These are phyloP conservation scores for Sedum album DNA, from an alignment of 164 flowering plant species.

Conservation along the genomic window DNA sequence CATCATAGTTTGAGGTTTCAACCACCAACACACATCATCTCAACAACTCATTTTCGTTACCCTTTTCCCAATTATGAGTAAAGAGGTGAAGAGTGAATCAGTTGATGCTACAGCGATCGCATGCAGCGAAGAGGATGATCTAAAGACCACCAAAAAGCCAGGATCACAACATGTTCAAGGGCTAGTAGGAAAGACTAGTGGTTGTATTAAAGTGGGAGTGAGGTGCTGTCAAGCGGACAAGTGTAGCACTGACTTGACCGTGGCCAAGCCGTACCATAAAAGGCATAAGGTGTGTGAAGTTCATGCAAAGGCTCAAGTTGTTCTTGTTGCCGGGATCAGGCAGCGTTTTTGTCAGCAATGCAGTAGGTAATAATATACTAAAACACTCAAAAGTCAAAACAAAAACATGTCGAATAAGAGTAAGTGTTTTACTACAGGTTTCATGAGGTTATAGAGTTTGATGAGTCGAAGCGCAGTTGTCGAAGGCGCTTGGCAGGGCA, in stretches of 20 bases:
- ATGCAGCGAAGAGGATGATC: not conserved
- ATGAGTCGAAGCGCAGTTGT: constrained; percentile 42
- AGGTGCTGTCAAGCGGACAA: constrained; percentile 44
- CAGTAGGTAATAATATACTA: constrained; percentile 29
- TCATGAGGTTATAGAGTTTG: constrained; percentile 45
- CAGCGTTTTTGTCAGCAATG: constrained; percentile 59
- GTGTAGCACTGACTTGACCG: constrained; percentile 36
- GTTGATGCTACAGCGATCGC: not conserved
- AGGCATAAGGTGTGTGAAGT: constrained; percentile 50
- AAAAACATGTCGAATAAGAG: not conserved
- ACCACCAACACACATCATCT: not conserved
- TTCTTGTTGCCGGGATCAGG: constrained; percentile 32
- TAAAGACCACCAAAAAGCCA: constrained; percentile 8
- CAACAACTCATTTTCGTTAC: not conserved
- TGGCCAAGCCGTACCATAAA: constrained; percentile 38
- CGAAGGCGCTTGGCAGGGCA: constrained; percentile 46
- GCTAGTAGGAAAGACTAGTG: constrained; percentile 9
- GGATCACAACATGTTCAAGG: constrained; percentile 12
- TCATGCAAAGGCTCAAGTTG: constrained; percentile 44
- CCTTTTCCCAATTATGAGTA: not conserved
- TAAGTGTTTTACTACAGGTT: constrained; percentile 20
- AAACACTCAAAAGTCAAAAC: not conserved
- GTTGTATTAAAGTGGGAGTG: constrained; percentile 12
- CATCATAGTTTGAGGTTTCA: not conserved
- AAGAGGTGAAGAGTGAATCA: not conserved